Evolutionary conservation across 1,284 basidiomycete genomes (phyloP).

Genomic region (Ceratobasidium theobromae): DNA sequence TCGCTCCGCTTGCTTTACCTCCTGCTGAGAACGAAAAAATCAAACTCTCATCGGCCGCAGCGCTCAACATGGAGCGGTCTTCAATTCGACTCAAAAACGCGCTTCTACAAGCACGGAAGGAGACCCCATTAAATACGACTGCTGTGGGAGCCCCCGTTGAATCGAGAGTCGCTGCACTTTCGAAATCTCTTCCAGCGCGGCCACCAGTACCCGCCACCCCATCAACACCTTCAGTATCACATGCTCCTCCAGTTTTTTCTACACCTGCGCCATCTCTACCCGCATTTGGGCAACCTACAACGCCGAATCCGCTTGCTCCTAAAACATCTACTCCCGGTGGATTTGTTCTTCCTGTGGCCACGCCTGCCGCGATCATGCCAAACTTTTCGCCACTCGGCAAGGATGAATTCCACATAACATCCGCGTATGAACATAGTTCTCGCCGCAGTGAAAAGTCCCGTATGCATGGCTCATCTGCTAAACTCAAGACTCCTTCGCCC

Average conservation of each 20-base stretch:
- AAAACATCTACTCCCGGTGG: not conserved
- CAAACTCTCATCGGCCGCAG: constrained; percentile 63
- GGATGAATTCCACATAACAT: constrained; percentile 19
- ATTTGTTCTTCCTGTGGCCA: not conserved
- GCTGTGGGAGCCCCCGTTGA: constrained; percentile 21
- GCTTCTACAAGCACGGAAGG: constrained; percentile 58
- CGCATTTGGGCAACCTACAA: not conserved
- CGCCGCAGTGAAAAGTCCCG: constrained; percentile 11
- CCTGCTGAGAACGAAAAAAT: constrained; percentile 19
- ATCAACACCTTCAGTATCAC: not conserved
- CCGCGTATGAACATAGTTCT: constrained; percentile 15
- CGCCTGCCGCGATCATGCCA: not conserved
- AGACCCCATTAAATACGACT: constrained; percentile 59
- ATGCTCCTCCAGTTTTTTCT: not conserved
- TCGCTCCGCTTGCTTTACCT: not conserved
- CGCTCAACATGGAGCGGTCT: constrained; percentile 73
- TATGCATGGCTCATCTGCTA: constrained; percentile 24
- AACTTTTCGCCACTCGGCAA: constrained; percentile 11
- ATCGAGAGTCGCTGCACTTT: not conserved
- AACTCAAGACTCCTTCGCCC: constrained; percentile 16
- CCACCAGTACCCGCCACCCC: not conserved
- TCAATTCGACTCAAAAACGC: constrained; percentile 68
- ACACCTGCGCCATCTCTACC: not conserved
- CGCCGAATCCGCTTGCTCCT: not conserved
- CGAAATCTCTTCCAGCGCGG: not conserved